Conservation (phyloP, 768 basidiomycete genomes). For the Termitomyces sp. region DNA sequence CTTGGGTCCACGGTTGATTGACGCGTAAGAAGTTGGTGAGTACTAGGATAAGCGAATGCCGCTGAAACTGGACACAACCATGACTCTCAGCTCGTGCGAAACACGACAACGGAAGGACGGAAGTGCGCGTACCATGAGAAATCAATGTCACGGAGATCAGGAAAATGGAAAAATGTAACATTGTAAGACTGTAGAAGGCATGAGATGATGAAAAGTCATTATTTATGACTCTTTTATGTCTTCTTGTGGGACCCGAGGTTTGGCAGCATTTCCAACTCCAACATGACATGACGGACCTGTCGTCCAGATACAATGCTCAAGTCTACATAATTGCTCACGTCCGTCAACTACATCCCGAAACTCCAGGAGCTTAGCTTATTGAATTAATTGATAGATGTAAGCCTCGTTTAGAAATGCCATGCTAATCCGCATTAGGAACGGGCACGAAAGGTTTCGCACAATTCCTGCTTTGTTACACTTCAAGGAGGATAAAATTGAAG, state of each 20-base stretch:
- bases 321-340: neutral
- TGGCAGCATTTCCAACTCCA: too few relatives aligned
- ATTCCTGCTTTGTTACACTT: neutral
- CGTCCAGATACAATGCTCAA: neutral
- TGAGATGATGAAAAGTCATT: neutral
- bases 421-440: neutral
- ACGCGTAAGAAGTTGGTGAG: conserved; percentile 8
- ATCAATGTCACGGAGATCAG: neutral
- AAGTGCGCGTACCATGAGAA: neutral
- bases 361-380: neutral
- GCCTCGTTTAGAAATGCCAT: neutral
- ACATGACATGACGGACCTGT: neutral
- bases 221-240: neutral
- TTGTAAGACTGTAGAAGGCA: neutral
- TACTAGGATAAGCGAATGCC: neutral
- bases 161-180: neutral
- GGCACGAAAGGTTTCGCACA: too few relatives aligned
- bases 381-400: neutral
- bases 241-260: neutral
- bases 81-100: neutral
- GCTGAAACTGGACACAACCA: neutral
- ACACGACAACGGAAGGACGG: neutral
- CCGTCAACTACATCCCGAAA: neutral
- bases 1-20: conserved; percentile 8
- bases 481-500: neutral